Base-by-base conservation (phyloP, 441 rosid species). In the Iberis amara region DNA sequence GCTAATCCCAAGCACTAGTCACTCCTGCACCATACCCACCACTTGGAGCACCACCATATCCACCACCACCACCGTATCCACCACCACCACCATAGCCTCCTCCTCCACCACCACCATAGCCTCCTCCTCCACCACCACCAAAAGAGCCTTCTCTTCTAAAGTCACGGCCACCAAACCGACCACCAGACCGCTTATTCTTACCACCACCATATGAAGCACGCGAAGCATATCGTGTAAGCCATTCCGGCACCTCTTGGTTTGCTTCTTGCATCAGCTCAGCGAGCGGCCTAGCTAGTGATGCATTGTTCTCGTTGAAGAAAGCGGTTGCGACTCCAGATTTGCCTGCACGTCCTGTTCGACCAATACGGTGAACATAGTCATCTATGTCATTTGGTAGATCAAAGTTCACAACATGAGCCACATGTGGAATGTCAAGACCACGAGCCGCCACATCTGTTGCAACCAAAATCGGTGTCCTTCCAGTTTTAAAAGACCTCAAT, bases 1-100 rank as follows among this genome's bases (percentile, higher is more conserved):
- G 28, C 73, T 80, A 85, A 72, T 85, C 95, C 90, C 95, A 85
- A 54, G 95, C 90, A 53, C 95, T 82, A 65, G 81, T 66, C 48
- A 72, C 84, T 39, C 75, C 82, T 6, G 80, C 68, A 52, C 79
- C 77, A 51, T 74, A 76, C 8, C 75, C 66, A 28, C 66, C 66
- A 40, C 58, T 73, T 66, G 49, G 68, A 31, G 37, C 76, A 72
- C 84, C 83, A 32, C 78, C 68, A 0, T 69, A 68, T 12, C 67
- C 39, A 9, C 64, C 64, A 8, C 58, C 45, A 0, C 68, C 53
- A 0, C 69, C 58, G 1, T 31, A 31, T 7, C 35, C 35, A 31
- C 35, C 35, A 8, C 67, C 55, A 1, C 47, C 24, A 3, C 54
- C 35, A 31, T 9, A 5, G 3, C 7, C 3, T 1, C 35, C 63